Percentiles rank a stretch among this genome's conserved stretches.
phyloP scores from a whole-genome alignment of 2,329 filamentous ascomycete genomes.

The Pseudogymnoascus sp. region DNA sequence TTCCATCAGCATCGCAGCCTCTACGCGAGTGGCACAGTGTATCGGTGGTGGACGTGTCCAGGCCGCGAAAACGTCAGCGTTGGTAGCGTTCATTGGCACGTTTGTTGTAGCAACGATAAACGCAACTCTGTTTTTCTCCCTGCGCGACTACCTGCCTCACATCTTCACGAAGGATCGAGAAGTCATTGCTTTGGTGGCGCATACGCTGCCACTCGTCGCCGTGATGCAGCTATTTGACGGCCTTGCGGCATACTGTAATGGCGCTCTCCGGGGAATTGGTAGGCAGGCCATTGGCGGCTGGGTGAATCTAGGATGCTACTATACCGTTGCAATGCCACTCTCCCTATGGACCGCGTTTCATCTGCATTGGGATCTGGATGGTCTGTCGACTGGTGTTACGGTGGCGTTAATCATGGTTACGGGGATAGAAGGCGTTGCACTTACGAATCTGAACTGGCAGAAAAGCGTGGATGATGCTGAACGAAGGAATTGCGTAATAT shows the following conservation, averaged over 20 bases:
- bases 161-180: constrained; percentile 63
- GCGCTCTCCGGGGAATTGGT: constrained; percentile 73
- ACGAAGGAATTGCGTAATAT: too few species aligned
- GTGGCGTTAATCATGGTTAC: constrained; percentile 35
- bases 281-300: constrained; percentile 83
- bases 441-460: not conserved
- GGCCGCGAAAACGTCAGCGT: constrained; percentile 68
- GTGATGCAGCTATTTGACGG: constrained; percentile 83
- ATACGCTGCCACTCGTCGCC: constrained; percentile 66
- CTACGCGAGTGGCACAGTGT: constrained; percentile 77
- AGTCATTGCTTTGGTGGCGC: constrained; percentile 56
- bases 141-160: constrained; percentile 62
- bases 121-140: constrained; percentile 15
- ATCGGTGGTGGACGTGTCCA: constrained; percentile 74
- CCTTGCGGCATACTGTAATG: constrained; percentile 67
- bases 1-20: constrained; percentile 74
- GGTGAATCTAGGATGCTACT: constrained; percentile 78
- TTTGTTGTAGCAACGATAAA: not conserved
- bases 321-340: constrained; percentile 70
- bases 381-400: constrained; percentile 69
- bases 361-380: constrained; percentile 62
- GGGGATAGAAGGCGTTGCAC: not conserved
- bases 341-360: constrained; percentile 68
- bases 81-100: constrained; percentile 43
- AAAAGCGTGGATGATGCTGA: not conserved